Evolutionary conservation across 306 rosid genomes (phyloP), one percentile per base, ranked within the genome.

Genomic region (Gleditsia sinensis): DNA sequence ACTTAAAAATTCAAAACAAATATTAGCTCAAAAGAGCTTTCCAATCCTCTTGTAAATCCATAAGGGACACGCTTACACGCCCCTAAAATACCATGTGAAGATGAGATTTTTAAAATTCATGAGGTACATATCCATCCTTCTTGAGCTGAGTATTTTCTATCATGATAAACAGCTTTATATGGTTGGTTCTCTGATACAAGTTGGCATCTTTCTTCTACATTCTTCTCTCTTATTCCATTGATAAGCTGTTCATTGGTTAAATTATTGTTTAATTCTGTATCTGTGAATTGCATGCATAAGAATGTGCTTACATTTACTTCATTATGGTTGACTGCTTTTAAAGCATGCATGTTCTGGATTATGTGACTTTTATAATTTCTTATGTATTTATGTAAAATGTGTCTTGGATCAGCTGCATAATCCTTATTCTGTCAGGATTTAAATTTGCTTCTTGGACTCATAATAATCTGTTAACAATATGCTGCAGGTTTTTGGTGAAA

Each of bases 401-500:
- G 45, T 79, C 51, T 66, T 66, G 59, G 63, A 54, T 54, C 66
- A 50, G 49, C 65, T 45, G 36, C 71, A 14, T 30, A 27, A 48
- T 80, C 43, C 27, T 17, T 20, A 36, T 14, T 34, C 81, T 23
- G 2, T 55, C 28, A 21, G 23, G 43, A 68, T 55, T 21, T 53
- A 9, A 48, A 50, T 63, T 69, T 58, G 39, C 56, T 82, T 53
- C 6, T 14, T 67, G 54, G 64, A 33, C 67, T 75, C 40, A 34
- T 67, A 67, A 67, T 27, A 39, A 70, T 72, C 37, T 54, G 40
- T 23, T 54, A 17, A 36, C 19, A 48, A 51, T 30, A 48, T 78
- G 55, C 69, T 82, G 86, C 92, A 95, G 98, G 98, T 95, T 76
- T 95, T 90, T 64, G 93, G 99, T 51, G 99, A 92, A 9, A 95